Conservation (phyloP, 345 rosid species). For the Anastatica hierochuntica region DNA sequence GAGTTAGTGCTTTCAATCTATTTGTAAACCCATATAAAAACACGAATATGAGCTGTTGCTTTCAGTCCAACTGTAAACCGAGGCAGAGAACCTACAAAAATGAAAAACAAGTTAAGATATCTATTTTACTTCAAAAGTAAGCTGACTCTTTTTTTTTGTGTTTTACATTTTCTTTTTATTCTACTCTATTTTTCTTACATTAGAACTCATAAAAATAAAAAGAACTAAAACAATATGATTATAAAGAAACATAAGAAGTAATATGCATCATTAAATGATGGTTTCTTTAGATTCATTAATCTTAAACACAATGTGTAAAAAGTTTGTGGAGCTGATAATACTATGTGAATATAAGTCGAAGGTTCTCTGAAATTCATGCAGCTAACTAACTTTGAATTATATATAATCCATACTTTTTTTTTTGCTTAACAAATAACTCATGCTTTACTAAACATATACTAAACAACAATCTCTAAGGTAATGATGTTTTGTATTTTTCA, state of each 20-base stretch:
- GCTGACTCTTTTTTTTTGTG: no score
- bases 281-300: not conserved
- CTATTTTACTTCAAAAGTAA: no score
- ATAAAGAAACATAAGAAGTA: not conserved
- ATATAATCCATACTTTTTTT: not conserved
- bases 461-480: conserved; percentile 7
- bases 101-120: no score
- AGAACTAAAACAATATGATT: no score
- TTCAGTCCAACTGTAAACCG: no score
- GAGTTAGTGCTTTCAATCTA: no score
- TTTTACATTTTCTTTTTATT: no score
- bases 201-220: no score
- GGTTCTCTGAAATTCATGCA: conserved; percentile 1
- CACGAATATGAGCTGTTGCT: no score
- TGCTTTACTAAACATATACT: not conserved
- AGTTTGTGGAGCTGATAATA: not conserved
- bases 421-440: no score
- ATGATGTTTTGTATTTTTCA: not conserved
- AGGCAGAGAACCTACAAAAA: no score
- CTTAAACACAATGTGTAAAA: not conserved
- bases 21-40: no score
- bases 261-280: not conserved
- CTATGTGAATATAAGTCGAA: not conserved
- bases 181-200: not conserved
- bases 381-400: not conserved